Evolutionary conservation across 768 basidiomycete genomes (phyloP).

Genomic region (Lactifluus echinatus): DNA sequence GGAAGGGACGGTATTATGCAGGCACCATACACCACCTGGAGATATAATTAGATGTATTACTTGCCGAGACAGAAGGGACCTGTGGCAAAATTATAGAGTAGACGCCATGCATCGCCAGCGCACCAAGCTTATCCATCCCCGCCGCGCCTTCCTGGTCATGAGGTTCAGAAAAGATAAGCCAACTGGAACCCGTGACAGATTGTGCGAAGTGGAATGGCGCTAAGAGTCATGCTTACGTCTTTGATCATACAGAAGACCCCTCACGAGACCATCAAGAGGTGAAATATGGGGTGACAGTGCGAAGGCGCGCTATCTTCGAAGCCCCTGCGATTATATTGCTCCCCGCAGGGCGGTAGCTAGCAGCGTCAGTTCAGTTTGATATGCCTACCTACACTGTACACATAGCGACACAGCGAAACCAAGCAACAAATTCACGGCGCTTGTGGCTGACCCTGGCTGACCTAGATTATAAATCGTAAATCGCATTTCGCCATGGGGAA

Average conservation of each 20-base stretch:
- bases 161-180: slow-evolving; percentile 7
- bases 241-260: neutral
- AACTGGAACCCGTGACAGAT: neutral
- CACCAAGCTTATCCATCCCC: neutral
- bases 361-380: too few relatives aligned
- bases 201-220: neutral
- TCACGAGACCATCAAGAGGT: neutral
- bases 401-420: too few relatives aligned
- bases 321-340: neutral
- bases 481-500: too few relatives aligned
- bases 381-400: neutral
- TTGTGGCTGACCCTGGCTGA: too few relatives aligned
- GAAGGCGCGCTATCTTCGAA: neutral
- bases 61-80: neutral
- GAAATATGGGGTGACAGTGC: neutral
- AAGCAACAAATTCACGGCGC: too few relatives aligned
- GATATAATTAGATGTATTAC: neutral
- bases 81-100: neutral
- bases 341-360: neutral
- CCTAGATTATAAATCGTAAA: too few relatives aligned
- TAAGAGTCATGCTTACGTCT: slow-evolving; percentile 10
- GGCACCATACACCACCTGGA: too few relatives aligned
- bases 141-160: slow-evolving; percentile 2
- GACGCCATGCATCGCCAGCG: neutral
- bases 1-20: neutral